Evolutionary conservation across 2,329 filamentous ascomycete species (phyloP), one percentile per base, ranked within the genome.

Genomic region (Microthyrium microscopicum): DNA sequence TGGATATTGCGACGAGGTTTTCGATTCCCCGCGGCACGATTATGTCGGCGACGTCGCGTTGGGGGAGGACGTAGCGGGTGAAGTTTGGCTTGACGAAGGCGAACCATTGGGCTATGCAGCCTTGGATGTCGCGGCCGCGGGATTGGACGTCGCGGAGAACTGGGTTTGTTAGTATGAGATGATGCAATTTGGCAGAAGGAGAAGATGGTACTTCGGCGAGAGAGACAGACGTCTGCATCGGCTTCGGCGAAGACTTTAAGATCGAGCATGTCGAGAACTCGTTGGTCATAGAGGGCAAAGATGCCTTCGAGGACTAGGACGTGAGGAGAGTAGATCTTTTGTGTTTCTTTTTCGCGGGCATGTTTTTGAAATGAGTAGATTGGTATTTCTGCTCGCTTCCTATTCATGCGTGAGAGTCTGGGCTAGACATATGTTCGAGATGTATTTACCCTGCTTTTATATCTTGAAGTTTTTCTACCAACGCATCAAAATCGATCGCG

Each of bases 101-200:
- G 52, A 95, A 94, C 89, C 89, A 98, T 54, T 98, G 89, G 56
- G 95, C 95, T 53, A 98, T 85, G 48, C 85, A 87, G 26, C 89
- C 89, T 50, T 94, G 80, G 36, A 95, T 79, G 48, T 93, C 87
- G 49, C 89, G 71, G 3, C 81, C 87, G 47, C 89, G 74, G 46
- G 93, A 82, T 45, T 73, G 73, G 16, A 95, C 82, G 56, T 98
- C 89, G 48, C 89, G 78, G 24, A 83, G 61, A 43, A 91, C 78
- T 84, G 29, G 11, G 33, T 20, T 39, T 34, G 21, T 33, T n/a
- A 33, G 51, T 19, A 25, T 33, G 19, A 27, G n/a, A n/a, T n/a
- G 5, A 26, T 13, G 11, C 9, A 12, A 35, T 34, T 30, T 7
- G 4, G 5, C 11, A 38, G 39, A 43, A 13, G 25, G 26, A 21